Percentiles rank a stretch among this genome's conserved stretches.
Evolutionary conservation across 2,329 filamentous ascomycete genomes (phyloP).

Genomic region (Neobulgaria alba): DNA sequence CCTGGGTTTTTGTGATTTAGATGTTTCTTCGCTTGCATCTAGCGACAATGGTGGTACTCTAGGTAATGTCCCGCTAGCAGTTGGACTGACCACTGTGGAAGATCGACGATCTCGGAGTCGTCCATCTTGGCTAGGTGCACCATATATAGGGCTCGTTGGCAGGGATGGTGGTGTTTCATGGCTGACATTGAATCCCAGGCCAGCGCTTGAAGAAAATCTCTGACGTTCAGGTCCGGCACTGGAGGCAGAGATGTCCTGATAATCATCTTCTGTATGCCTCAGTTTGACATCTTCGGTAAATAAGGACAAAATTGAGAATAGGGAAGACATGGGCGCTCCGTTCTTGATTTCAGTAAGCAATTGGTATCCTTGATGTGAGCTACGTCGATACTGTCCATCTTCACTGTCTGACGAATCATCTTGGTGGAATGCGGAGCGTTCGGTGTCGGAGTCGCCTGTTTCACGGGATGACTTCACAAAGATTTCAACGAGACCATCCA

Average conservation of each 20-base stretch:
- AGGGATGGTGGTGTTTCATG: conserved; percentile 27
- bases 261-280: conserved; percentile 54
- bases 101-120: conserved; percentile 38
- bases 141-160: conserved; percentile 27
- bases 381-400: conserved; percentile 53
- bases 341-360: conserved; percentile 96
- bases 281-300: conserved; percentile 94
- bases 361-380: conserved; percentile 78
- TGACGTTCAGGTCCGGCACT: conserved; percentile 27
- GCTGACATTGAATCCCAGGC: conserved; percentile 20
- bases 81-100: conserved; percentile 25
- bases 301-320: conserved; percentile 93
- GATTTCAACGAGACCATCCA: conserved; percentile 92
- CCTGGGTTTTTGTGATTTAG: conserved; percentile 22
- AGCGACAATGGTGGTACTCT: conserved; percentile 69
- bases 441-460: conserved; percentile 34
- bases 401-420: conserved; percentile 52
- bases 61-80: conserved; percentile 37
- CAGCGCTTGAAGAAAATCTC: conserved; percentile 20
- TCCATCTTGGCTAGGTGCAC: conserved; percentile 18
- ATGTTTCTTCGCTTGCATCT: conserved; percentile 35
- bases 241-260: conserved; percentile 29
- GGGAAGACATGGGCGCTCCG: conserved; percentile 93
- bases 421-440: conserved; percentile 32
- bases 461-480: conserved; percentile 83